Conservation (phyloP, 2,329 filamentous ascomycete species). For the Penicillium thymicola region DNA sequence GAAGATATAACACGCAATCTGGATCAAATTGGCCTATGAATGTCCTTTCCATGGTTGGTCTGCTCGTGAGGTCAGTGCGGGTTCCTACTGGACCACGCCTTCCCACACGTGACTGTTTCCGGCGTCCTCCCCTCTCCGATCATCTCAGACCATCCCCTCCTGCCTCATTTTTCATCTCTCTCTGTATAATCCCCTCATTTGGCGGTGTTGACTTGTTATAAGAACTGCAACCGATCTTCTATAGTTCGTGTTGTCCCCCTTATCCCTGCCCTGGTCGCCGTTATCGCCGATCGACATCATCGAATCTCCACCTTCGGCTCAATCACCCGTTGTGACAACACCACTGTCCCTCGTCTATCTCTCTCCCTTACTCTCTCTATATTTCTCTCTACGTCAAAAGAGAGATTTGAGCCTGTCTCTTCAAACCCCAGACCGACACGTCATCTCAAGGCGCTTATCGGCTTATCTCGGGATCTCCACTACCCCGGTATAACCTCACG, state of each 20-base stretch:
- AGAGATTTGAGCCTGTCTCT: background rate
- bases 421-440: background rate
- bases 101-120: conserved; percentile 37
- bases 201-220: background rate
- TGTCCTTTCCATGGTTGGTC: conserved; percentile 4
- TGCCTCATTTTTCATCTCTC: conserved; percentile 13
- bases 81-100: conserved; percentile 39
- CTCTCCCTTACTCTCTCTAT: background rate
- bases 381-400: background rate
- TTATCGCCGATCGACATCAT: conserved; percentile 42
- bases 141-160: conserved; percentile 7
- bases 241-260: conserved; percentile 11
- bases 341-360: background rate
- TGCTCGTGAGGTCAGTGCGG: conserved; percentile 38
- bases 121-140: conserved; percentile 17
- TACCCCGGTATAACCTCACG: conserved; percentile 4
- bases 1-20: conserved; percentile 30
- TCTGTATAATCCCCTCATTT: conserved; percentile 38
- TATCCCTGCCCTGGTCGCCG: conserved; percentile 25
- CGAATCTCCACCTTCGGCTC: conserved; percentile 10
- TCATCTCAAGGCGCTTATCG: conserved; percentile 3
- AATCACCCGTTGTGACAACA: conserved; percentile 5
- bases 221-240: conserved; percentile 12
- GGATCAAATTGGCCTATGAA: conserved; percentile 27
- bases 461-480: conserved; percentile 8